A percentile compares a stretch with the other conserved stretches of the same genome.
Conservation (phyloP, 169 alveolate species). For the Babesia sp. region DNA sequence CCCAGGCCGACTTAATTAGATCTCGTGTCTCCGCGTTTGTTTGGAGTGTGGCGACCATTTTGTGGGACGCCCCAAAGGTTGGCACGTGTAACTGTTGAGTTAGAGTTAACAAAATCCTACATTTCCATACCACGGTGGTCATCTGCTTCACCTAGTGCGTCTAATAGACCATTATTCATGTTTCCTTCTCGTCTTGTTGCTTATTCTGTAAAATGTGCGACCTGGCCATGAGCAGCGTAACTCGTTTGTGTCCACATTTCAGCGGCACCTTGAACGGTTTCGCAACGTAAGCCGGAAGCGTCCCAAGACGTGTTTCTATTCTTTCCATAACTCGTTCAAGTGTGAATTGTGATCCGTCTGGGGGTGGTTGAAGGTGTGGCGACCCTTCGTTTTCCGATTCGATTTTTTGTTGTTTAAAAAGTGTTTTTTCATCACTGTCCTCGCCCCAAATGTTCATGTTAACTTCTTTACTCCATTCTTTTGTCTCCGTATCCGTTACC, state of each 20-base stretch:
- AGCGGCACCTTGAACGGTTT: conserved; percentile 49
- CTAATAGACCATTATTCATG: not conserved
- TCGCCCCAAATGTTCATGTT: not conserved
- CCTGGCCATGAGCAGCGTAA: conserved; percentile 33
- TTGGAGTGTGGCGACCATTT: not conserved
- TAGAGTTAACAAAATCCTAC: not conserved
- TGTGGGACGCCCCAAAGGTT: not conserved
- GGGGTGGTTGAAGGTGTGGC: conserved; percentile 10
- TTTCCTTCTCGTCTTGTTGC: not conserved
- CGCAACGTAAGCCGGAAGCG: conserved; percentile 23
- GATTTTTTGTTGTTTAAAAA: not conserved
- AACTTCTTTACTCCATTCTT: not conserved
- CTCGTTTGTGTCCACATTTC: conserved; percentile 38
- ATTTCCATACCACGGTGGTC: not conserved
- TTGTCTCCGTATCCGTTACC: not conserved
- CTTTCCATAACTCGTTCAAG: not conserved
- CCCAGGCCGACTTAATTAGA: not conserved
- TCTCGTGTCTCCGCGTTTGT: not conserved
- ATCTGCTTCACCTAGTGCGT: not conserved
- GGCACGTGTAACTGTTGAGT: too few species aligned
- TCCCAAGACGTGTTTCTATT: conserved; percentile 5
- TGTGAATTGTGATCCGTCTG: conserved; percentile 15
- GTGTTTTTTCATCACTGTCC: not conserved
- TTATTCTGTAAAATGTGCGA: conserved; percentile 18
- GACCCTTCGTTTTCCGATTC: conserved; percentile 3